phyloP scores from a whole-genome alignment of 192 early-diverging fungal genomes.

The Backusella tarrabulga region DNA sequence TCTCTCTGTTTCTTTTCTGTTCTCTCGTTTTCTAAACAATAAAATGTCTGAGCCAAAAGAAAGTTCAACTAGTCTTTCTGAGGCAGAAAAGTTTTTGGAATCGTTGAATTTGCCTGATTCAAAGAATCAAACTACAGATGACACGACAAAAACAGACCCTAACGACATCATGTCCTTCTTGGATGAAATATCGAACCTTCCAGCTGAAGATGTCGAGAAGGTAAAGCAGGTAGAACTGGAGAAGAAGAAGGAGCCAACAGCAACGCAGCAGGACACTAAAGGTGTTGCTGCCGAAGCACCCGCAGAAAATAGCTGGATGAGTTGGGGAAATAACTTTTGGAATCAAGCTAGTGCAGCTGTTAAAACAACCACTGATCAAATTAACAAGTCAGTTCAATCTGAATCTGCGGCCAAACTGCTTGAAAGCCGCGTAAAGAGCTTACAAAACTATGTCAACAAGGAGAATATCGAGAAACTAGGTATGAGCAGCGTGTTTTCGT shows the following conservation, averaged over 20 bases:
- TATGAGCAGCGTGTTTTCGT: background rate
- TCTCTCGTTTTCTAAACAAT: background rate
- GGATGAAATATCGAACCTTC: slow-evolving; percentile 30
- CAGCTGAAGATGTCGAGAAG: background rate
- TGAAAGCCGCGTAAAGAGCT: slow-evolving; percentile 50
- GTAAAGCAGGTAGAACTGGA: slow-evolving; percentile 5
- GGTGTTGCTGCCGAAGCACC: background rate
- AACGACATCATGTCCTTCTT: slow-evolving; percentile 39
- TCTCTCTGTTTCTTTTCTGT: background rate
- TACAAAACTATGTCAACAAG: slow-evolving; percentile 44
- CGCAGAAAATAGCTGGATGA: slow-evolving; percentile 24
- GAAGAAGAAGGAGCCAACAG: background rate
- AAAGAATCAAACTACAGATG: background rate
- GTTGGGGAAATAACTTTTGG: slow-evolving; percentile 47
- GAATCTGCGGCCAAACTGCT: slow-evolving; percentile 42
- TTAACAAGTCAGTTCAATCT: slow-evolving; percentile 49
- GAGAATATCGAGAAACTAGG: slow-evolving; percentile 57
- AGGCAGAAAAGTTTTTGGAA: slow-evolving; percentile 37
- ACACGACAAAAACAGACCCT: slow-evolving; percentile 13
- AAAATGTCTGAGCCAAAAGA: background rate
- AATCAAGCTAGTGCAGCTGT: slow-evolving; percentile 55
- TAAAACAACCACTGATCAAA: slow-evolving; percentile 53
- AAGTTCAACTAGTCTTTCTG: slow-evolving; percentile 17
- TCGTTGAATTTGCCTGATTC: slow-evolving; percentile 22
- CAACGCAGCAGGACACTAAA: background rate